Conservation (phyloP, 179 eudicot genomes). For the Corrigiola litoralis region DNA sequence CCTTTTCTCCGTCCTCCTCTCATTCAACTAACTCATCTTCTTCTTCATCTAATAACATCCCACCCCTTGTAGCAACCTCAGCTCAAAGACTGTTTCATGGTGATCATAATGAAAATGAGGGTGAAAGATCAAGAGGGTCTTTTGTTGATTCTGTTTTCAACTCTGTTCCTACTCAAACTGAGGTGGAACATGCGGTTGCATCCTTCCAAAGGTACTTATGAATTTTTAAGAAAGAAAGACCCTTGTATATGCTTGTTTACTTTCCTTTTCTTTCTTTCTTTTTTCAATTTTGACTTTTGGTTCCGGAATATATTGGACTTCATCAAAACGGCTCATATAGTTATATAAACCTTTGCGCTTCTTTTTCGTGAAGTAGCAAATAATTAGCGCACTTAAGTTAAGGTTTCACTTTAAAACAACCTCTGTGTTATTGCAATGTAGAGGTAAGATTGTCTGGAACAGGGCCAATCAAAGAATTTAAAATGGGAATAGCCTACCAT, state of each 20-base stretch:
- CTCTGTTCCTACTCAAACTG: constrained; percentile 27
- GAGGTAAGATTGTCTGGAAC: too few species aligned
- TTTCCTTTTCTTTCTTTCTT: background rate
- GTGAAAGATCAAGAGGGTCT: constrained; percentile 4
- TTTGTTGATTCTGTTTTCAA: constrained; percentile 17
- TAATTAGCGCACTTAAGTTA: too few species aligned
- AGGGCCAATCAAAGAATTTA: too few species aligned
- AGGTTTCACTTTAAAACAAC: too few species aligned
- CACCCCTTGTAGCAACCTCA: background rate
- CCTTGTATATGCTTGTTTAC: background rate
- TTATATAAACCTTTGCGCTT: too few species aligned
- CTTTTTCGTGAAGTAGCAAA: too few species aligned
- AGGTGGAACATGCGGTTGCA: constrained; percentile 34
- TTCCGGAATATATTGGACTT: too few species aligned
- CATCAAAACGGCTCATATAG: too few species aligned
- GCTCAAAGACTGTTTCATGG: background rate
- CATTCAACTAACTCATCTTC: too few species aligned
- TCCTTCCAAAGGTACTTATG: constrained; percentile 38
- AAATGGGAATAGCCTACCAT: too few species aligned
- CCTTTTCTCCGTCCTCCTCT: background rate
- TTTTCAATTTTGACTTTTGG: background rate
- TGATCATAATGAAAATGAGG: background rate
- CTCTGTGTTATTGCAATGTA: too few species aligned
- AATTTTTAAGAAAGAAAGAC: background rate
- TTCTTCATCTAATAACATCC: too few species aligned